A percentile compares a stretch with the other conserved stretches of the same genome.
Conservation (phyloP, 441 rosid genomes). For the Daphne laureola region DNA sequence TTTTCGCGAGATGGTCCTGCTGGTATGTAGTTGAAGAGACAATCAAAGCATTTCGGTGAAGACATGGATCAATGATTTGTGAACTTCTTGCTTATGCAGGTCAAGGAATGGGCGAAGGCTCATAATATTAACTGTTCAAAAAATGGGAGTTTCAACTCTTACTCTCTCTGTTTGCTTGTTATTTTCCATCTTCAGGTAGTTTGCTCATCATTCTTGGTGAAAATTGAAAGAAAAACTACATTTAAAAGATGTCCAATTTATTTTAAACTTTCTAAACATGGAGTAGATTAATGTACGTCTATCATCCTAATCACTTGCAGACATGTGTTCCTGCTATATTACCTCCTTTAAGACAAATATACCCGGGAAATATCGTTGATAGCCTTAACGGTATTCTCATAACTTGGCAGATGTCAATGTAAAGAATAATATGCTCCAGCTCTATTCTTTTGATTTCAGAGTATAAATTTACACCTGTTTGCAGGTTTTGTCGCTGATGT, state of each 20-base stretch:
- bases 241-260: too few species aligned
- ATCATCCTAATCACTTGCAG: too few species aligned
- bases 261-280: too few species aligned
- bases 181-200: slow-evolving; percentile 91
- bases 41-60: slow-evolving; percentile 12
- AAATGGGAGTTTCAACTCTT: slow-evolving; percentile 67
- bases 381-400: slow-evolving; percentile 27
- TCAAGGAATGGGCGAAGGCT: slow-evolving; percentile 97
- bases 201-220: background rate
- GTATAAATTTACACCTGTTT: too few species aligned
- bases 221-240: background rate
- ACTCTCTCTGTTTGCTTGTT: slow-evolving; percentile 73
- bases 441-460: too few species aligned
- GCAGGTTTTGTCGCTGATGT: too few species aligned
- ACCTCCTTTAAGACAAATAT: too few species aligned
- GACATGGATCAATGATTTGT: slow-evolving; percentile 4
- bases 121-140: slow-evolving; percentile 67
- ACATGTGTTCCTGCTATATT: too few species aligned
- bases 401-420: too few species aligned
- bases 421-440: too few species aligned
- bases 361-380: slow-evolving; percentile 14
- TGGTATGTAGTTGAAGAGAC: slow-evolving; percentile 34
- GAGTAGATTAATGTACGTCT: too few species aligned
- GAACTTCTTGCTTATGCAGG: slow-evolving; percentile 36
- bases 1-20: slow-evolving; percentile 69